These are phyloP conservation scores for Epichloe sibirici DNA, from an alignment of 2,329 filamentous ascomycete genomes.

Conservation along the genomic window DNA sequence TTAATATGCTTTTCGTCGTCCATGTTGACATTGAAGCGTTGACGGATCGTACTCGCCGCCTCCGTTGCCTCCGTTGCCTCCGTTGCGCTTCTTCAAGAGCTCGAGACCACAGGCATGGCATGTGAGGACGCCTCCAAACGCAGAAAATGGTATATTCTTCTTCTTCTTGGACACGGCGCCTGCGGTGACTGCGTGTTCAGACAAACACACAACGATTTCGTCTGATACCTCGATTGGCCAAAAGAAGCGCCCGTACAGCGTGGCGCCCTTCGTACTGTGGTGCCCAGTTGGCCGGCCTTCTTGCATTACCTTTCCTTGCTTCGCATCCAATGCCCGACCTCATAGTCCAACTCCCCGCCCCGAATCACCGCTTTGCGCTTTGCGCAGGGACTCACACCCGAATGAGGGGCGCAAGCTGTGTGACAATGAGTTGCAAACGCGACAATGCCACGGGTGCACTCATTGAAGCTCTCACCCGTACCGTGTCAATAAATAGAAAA, in stretches of 20 bases:
- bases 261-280: neutral
- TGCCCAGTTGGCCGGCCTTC: neutral
- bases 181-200: neutral
- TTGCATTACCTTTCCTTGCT: neutral
- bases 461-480: neutral
- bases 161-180: too few species aligned
- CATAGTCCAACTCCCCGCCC: neutral
- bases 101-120: neutral
- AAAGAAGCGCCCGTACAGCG: neutral
- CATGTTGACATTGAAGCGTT: constrained; percentile 16
- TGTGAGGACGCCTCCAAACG: neutral
- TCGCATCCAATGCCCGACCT: neutral
- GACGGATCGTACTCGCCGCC: too few species aligned
- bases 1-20: constrained; percentile 18
- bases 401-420: neutral
- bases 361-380: neutral
- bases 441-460: neutral
- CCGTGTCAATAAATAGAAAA: neutral
- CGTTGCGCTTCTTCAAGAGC: neutral
- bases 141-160: neutral
- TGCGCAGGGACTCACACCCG: neutral
- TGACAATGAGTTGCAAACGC: neutral
- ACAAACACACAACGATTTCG: neutral
- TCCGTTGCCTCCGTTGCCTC: too few species aligned
- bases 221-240: too few species aligned